Evolutionary conservation across 371 early-diverging fungal species (phyloP), one percentile per base, ranked within the genome.

Genomic region (Lichtheimia hyalospora): DNA sequence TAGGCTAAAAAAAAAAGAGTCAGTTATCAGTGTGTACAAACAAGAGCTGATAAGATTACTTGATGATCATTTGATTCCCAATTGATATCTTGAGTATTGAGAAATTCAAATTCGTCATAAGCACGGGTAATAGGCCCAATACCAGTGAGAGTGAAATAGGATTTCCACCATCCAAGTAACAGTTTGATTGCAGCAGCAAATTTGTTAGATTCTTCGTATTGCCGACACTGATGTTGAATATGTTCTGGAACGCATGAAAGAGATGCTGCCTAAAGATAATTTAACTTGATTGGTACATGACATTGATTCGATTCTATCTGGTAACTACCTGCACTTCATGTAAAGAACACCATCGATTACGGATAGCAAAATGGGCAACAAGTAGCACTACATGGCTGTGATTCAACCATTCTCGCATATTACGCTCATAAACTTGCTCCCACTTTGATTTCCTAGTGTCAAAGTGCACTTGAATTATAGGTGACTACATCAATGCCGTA

Each of bases 131-230:
- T 23, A 16, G 84, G 57, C 0, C 84, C 87, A 27, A 68, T 68
- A 0, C 81, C 77, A 23, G 73, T 75, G 2, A 85, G 60, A 1
- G 43, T 65, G 70, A 87, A 84, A 16, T 72, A 82, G 6, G 69
- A 69, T 27, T 63, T 61, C 87, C 87, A 87, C 87, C 87, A 87
- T 4, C 61, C 68, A 18, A 84, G 68, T 5, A 88, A 40, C n/a
- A 73, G 71, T 49, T 85, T 76, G 18, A 87, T 34, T 0, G 66
- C 62, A 15, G 42, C 61, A 5, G 58, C 49, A 24, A 72, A 57
- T 3, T 52, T 52, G 4, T 51, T 42, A 23, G 55, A 58, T n/a
- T 14, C 41, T 14, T 67, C 49, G 20, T 54, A 21, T 43, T 62
- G 49, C 13, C 34, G 15, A 16, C 64, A 49, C 44, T 66, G 48